Evolutionary conservation across 805 yeast genomes (phyloP).

Genomic region (Metschnikowia peoriensis): DNA sequence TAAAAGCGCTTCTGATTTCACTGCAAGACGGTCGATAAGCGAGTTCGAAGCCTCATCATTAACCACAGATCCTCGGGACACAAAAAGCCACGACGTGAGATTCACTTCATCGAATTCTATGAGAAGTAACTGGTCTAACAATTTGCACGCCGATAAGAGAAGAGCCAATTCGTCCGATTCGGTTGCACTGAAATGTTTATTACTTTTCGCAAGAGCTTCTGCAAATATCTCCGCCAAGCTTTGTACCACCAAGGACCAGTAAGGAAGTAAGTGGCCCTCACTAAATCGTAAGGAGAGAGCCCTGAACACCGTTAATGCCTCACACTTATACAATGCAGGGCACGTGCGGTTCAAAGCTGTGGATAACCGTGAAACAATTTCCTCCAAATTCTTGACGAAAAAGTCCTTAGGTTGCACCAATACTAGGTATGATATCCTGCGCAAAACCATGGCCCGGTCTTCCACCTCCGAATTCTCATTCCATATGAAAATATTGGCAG

Average conservation of each 20-base stretch:
- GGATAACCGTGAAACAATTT: slow-evolving; percentile 36
- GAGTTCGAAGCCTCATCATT: slow-evolving; percentile 25
- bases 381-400: slow-evolving; percentile 51
- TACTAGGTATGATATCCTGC: slow-evolving; percentile 62
- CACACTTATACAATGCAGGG: slow-evolving; percentile 36
- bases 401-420: slow-evolving; percentile 61
- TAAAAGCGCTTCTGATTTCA: slow-evolving; percentile 28
- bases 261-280: slow-evolving; percentile 59
- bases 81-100: slow-evolving; percentile 80
- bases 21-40: slow-evolving; percentile 49
- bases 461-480: slow-evolving; percentile 62
- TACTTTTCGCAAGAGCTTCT: slow-evolving; percentile 26
- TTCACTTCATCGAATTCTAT: slow-evolving; percentile 76
- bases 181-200: slow-evolving; percentile 27
- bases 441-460: slow-evolving; percentile 50
- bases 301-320: slow-evolving; percentile 59
- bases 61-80: slow-evolving; percentile 61
- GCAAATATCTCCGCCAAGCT: slow-evolving; percentile 55
- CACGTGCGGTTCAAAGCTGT: slow-evolving; percentile 30
- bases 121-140: slow-evolving; percentile 71
- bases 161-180: slow-evolving; percentile 38
- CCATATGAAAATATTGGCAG: slow-evolving; percentile 68
- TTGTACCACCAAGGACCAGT: slow-evolving; percentile 69
- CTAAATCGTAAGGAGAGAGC: slow-evolving; percentile 62
- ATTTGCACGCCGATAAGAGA: slow-evolving; percentile 64